Percentiles rank a stretch among this genome's conserved stretches.
Evolutionary conservation across 2,329 filamentous ascomycete species (phyloP).

Genomic region (Lasiodiplodia sp.): DNA sequence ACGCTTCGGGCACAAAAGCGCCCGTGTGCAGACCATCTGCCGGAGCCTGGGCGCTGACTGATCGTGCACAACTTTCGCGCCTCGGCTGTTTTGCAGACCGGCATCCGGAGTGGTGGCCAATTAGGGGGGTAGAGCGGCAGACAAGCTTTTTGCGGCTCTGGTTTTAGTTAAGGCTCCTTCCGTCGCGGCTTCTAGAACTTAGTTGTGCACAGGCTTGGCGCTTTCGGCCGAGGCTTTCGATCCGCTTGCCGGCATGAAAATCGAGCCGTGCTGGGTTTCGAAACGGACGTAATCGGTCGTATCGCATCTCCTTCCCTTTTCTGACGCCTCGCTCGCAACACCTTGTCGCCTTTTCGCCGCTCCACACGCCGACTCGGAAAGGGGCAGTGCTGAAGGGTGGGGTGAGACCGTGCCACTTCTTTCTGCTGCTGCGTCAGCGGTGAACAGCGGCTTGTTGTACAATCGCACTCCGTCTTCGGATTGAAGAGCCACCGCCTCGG

Average conservation of each 20-base stretch:
- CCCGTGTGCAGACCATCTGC: not conserved
- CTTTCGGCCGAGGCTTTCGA: not conserved
- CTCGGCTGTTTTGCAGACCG: not conserved
- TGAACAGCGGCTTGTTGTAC: not conserved
- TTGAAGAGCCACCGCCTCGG: not conserved
- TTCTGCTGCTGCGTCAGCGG: not conserved
- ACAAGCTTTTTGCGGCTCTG: not conserved
- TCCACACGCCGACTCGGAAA: not conserved
- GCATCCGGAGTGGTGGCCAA: not conserved
- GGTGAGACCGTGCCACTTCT: not conserved
- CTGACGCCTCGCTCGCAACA: not conserved
- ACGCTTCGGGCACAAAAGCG: not conserved
- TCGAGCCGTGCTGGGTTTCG: not conserved
- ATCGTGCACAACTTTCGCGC: not conserved
- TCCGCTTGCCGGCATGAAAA: not conserved
- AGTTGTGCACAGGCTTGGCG: not conserved
- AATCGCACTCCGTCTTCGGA: not conserved
- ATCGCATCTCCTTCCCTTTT: conserved; percentile 6
- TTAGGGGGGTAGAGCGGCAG: not conserved
- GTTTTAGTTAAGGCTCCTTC: not conserved
- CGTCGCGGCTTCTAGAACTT: not conserved
- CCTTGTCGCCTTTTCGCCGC: not conserved
- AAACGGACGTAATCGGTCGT: conserved; percentile 1
- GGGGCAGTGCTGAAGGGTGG: not conserved
- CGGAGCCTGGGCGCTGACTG: not conserved